These are phyloP conservation scores for Stellera chamaejasme DNA, from an alignment of 345 rosid species.

Conservation along the genomic window DNA sequence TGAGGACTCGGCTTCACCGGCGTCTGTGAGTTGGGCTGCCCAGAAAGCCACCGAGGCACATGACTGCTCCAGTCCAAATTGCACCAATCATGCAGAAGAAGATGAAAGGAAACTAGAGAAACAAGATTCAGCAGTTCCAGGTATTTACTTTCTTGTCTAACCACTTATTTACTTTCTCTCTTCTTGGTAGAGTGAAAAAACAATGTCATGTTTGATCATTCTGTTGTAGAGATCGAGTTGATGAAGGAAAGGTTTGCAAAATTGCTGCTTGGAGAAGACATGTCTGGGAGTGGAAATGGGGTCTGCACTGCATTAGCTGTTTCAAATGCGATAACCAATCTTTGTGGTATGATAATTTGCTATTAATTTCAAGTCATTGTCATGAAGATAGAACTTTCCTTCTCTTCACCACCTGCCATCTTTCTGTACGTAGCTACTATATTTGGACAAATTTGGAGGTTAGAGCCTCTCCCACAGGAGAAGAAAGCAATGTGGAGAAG, in stretches of 20 bases:
- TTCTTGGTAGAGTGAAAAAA: slow-evolving; percentile 15
- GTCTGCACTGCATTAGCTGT: slow-evolving; percentile 89
- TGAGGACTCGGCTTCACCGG: slow-evolving; percentile 55
- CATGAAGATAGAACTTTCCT: slow-evolving; percentile 7
- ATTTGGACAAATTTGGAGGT: slow-evolving; percentile 97
- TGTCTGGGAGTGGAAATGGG: slow-evolving; percentile 99
- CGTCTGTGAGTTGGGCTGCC: slow-evolving; percentile 41
- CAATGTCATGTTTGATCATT: not conserved
- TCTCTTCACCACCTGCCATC: slow-evolving; percentile 1
- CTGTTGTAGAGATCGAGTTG: slow-evolving; percentile 66
- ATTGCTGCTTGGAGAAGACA: slow-evolving; percentile 93
- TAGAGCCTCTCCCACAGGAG: slow-evolving; percentile 70
- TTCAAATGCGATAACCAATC: slow-evolving; percentile 95
- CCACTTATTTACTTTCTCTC: not conserved
- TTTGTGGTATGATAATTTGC: slow-evolving; percentile 55
- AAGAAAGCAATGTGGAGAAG: slow-evolving; percentile 97
- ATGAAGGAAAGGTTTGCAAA: slow-evolving; percentile 97
- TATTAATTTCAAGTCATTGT: not conserved
- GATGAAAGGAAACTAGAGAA: slow-evolving; percentile 30
- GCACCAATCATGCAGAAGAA: slow-evolving; percentile 26
- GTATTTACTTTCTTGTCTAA: slow-evolving; percentile 25
- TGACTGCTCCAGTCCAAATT: slow-evolving; percentile 35
- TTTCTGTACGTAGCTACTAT: slow-evolving; percentile 60
- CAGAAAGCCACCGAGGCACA: slow-evolving; percentile 24
- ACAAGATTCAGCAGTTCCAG: slow-evolving; percentile 49